phyloP scores from a whole-genome alignment of 2,329 filamentous ascomycete species.

The Fusarium sp. region DNA sequence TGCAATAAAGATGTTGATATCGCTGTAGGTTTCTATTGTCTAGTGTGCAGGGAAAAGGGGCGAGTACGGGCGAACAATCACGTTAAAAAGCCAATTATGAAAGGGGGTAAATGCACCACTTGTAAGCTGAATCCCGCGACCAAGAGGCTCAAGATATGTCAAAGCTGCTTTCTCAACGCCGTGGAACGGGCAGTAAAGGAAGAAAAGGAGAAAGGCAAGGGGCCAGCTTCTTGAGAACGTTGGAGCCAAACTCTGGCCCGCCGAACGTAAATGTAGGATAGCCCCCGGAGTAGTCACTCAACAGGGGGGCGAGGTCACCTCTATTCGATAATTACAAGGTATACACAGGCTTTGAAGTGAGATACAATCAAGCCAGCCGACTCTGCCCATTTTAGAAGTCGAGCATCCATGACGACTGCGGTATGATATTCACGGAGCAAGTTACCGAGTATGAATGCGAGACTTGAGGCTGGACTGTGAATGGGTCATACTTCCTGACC shows the following conservation, averaged over 20 bases:
- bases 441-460: neutral
- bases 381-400: neutral
- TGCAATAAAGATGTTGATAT: neutral
- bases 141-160: neutral
- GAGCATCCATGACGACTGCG: neutral
- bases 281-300: neutral
- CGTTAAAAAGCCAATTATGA: neutral
- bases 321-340: neutral
- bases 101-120: neutral
- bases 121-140: neutral
- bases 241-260: neutral
- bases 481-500: neutral
- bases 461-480: neutral
- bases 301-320: neutral
- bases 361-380: rapidly evolving
- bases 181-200: neutral
- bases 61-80: neutral
- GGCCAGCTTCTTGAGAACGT: neutral
- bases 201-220: neutral
- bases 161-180: neutral
- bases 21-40: neutral
- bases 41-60: neutral
- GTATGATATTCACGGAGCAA: neutral
- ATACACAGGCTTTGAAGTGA: neutral
- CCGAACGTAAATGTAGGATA: neutral